Conservation (phyloP, 257 asterid species). For the Coffea canephora region DNA sequence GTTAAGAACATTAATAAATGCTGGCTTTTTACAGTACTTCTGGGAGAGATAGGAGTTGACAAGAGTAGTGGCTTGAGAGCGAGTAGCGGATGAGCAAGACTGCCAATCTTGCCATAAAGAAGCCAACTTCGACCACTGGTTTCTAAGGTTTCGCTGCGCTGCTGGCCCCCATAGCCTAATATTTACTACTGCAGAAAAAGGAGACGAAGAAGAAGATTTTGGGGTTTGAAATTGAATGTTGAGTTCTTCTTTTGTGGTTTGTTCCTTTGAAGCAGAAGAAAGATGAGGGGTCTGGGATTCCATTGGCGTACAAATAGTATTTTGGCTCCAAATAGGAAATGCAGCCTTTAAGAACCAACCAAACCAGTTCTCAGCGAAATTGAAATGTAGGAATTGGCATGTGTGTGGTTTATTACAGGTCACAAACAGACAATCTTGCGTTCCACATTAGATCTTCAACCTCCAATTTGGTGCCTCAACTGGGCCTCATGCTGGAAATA, state of each 20-base stretch:
- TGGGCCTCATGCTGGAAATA: too few species aligned
- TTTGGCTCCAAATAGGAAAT: too few species aligned
- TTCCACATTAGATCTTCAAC: too few species aligned
- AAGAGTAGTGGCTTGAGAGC: constrained; percentile 64
- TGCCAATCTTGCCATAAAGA: constrained; percentile 66
- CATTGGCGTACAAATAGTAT: neutral
- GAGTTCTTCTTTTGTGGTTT: neutral
- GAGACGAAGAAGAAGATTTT: constrained; percentile 24
- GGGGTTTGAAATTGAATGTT: constrained; percentile 5
- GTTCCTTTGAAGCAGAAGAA: neutral
- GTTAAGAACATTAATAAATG: neutral
- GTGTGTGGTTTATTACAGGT: too few species aligned
- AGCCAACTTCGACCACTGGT: constrained; percentile 80
- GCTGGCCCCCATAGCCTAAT: constrained; percentile 78
- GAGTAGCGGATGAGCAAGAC: constrained; percentile 53
- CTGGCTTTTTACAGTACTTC: constrained; percentile 26
- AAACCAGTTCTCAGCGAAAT: too few species aligned
- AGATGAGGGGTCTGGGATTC: constrained; percentile 6
- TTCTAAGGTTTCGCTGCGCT: constrained; percentile 77
- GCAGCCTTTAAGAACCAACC: too few species aligned
- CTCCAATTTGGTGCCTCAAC: too few species aligned
- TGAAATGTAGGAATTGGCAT: too few species aligned
- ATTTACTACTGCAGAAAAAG: constrained; percentile 33
- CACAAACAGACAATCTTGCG: too few species aligned
- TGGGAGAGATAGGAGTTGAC: constrained; percentile 80